phyloP scores from a whole-genome alignment of 2,329 filamentous ascomycete species.

The Fusarium chuoi region DNA sequence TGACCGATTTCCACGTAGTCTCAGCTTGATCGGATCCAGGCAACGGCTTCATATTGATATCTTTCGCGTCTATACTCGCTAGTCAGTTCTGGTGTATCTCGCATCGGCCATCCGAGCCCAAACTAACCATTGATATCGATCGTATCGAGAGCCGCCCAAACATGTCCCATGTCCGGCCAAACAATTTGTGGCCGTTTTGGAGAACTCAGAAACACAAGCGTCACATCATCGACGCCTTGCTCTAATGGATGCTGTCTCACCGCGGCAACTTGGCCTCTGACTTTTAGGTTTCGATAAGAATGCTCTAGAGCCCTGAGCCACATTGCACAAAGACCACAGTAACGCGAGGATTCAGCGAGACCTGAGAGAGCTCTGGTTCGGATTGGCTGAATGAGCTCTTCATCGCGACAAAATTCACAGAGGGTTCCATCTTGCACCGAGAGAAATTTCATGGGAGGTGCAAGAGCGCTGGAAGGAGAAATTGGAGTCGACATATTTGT shows the following conservation, averaged over 20 bases:
- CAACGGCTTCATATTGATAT: neutral
- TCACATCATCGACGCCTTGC: neutral
- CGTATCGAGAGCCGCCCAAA: conserved; percentile 3
- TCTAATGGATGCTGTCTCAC: neutral
- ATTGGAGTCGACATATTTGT: neutral
- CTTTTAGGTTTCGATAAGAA: neutral
- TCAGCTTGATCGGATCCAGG: neutral
- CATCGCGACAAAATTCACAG: conserved; percentile 9
- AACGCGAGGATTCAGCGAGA: neutral
- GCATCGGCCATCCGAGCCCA: neutral
- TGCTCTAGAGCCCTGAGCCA: neutral
- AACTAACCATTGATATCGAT: neutral
- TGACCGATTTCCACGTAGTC: neutral
- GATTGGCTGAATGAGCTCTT: neutral
- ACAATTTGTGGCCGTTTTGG: neutral
- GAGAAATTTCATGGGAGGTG: neutral
- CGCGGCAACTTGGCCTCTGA: neutral
- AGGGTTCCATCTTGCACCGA: neutral
- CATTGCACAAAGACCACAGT: conserved; percentile 2
- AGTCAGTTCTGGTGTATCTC: neutral
- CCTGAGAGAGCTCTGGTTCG: neutral
- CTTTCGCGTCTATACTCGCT: neutral
- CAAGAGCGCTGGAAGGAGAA: too few relatives aligned
- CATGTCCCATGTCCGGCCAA: neutral
- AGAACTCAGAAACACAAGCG: neutral